A percentile compares a stretch with the other conserved stretches of the same genome.
phyloP scores from a whole-genome alignment of 2,329 filamentous ascomycete genomes.

The Colletotrichum musae region DNA sequence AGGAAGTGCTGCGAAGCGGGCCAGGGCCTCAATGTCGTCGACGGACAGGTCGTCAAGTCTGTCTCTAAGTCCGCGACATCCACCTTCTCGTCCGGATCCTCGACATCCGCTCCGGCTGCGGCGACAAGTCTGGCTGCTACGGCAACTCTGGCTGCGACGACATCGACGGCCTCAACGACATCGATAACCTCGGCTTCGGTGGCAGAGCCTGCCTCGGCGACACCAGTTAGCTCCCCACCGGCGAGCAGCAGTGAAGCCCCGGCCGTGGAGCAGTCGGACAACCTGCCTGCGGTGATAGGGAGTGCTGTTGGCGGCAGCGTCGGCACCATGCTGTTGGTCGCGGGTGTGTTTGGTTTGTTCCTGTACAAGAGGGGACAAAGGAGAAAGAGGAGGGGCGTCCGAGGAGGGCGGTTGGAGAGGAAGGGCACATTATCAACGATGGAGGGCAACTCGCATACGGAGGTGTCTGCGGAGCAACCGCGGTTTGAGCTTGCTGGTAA shows the following conservation, averaged over 20 bases:
- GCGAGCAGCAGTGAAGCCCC: too few relatives aligned
- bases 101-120: too few relatives aligned
- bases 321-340: not conserved
- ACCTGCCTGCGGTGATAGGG: conserved; percentile 8
- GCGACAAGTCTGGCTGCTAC: too few relatives aligned
- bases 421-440: too few relatives aligned
- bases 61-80: not conserved
- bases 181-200: not conserved
- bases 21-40: not conserved
- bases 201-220: not conserved
- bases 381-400: not conserved
- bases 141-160: too few relatives aligned
- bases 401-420: too few relatives aligned
- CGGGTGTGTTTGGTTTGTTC: not conserved
- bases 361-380: not conserved
- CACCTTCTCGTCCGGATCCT: not conserved
- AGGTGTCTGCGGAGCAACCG: too few relatives aligned
- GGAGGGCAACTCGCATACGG: too few relatives aligned
- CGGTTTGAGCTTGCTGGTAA: too few relatives aligned
- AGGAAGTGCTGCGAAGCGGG: conserved; percentile 14
- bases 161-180: not conserved
- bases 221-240: not conserved
- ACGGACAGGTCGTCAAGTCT: conserved; percentile 11
- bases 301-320: not conserved
- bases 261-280: not conserved